Evolutionary conservation across 768 basidiomycete species (phyloP).

Genomic region (Sporobolomyces phaffii): DNA sequence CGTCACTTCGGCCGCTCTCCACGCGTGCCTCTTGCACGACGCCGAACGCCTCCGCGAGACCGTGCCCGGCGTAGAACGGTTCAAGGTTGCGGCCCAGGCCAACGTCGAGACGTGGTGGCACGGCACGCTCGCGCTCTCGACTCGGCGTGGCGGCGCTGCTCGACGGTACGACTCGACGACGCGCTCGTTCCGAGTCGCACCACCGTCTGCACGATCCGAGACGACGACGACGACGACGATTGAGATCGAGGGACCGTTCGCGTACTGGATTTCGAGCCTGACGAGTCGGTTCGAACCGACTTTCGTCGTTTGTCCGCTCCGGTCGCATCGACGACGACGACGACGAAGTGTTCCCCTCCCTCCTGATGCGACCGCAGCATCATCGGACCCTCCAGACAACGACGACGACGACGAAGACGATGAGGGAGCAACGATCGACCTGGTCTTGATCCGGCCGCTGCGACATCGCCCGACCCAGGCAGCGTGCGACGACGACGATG

Average conservation of each 20-base stretch:
- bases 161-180: slow-evolving; percentile 59
- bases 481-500: not conserved
- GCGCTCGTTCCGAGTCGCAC: slow-evolving; percentile 50
- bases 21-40: slow-evolving; percentile 68
- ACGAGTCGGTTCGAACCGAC: slow-evolving; percentile 77
- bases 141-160: too few relatives aligned
- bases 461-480: slow-evolving; percentile 53
- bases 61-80: slow-evolving; percentile 73
- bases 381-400: too few relatives aligned
- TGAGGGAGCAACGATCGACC: slow-evolving; percentile 58
- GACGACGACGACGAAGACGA: too few relatives aligned
- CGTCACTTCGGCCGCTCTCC: slow-evolving; percentile 76
- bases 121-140: slow-evolving; percentile 57
- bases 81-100: slow-evolving; percentile 72
- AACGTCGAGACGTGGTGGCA: slow-evolving; percentile 70
- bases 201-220: too few relatives aligned
- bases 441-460: slow-evolving; percentile 68
- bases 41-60: slow-evolving; percentile 64
- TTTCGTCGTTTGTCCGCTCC: slow-evolving; percentile 69
- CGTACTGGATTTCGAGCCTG: slow-evolving; percentile 77
- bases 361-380: too few relatives aligned
- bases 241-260: slow-evolving; percentile 63
- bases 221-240: slow-evolving; percentile 45
- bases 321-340: slow-evolving; percentile 19
- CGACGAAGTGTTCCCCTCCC: slow-evolving; percentile 49